A percentile compares a stretch with the other conserved stretches of the same genome.
Conservation (phyloP, 345 rosid species). For the Lenwebbia sp. region DNA sequence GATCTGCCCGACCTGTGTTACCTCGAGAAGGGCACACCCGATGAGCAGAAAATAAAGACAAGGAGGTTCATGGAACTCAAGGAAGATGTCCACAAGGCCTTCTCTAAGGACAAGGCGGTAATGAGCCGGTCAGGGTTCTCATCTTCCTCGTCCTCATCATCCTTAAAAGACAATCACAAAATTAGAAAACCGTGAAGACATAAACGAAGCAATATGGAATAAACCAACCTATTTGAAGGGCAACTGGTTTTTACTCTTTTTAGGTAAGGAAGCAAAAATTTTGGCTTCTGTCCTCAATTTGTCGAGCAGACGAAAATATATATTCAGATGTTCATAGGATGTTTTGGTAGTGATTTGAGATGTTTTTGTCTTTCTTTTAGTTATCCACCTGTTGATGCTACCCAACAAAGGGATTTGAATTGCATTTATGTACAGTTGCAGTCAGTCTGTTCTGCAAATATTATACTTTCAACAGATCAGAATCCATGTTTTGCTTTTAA, state of each 20-base stretch:
- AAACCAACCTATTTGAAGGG: not conserved
- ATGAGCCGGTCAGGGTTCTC: slow-evolving; percentile 39
- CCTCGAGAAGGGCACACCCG: slow-evolving; percentile 52
- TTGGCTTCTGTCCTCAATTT: not conserved
- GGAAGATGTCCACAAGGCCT: slow-evolving; percentile 74
- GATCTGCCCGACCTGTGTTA: slow-evolving; percentile 76
- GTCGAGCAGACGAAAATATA: not conserved
- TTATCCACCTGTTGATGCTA: not conserved
- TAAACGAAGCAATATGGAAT: not conserved
- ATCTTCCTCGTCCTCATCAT: slow-evolving; percentile 50
- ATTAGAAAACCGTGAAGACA: slow-evolving; percentile 19
- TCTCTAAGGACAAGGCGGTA: slow-evolving; percentile 76
- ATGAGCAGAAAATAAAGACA: slow-evolving; percentile 58
- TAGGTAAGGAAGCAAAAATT: not conserved
- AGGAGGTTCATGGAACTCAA: slow-evolving; percentile 73
- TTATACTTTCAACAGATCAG: not conserved
- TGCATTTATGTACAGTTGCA: not conserved
- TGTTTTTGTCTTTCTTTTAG: not conserved
- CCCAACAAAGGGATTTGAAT: not conserved
- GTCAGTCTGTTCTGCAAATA: not conserved
- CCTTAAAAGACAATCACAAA: slow-evolving; percentile 24
- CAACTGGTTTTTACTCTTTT: not conserved
- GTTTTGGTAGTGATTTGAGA: not conserved
- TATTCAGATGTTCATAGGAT: not conserved
- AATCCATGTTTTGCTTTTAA: not conserved